Evolutionary conservation across 2,329 filamentous ascomycete genomes (phyloP).

Genomic region (Aspergillus chevalieri): DNA sequence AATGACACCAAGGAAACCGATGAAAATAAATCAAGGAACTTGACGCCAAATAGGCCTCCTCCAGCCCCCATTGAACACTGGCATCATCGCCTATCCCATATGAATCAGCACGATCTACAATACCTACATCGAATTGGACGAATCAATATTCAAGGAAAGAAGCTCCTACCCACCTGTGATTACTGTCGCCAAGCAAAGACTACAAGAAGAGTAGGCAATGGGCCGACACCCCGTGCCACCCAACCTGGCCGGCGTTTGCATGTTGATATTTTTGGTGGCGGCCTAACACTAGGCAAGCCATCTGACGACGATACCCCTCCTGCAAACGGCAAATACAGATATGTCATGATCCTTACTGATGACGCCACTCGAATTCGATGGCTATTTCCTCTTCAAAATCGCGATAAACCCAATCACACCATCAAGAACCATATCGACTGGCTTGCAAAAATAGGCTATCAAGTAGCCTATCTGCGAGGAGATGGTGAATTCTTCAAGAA

Average conservation of each 20-base stretch:
- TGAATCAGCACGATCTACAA: neutral
- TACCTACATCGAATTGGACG: neutral
- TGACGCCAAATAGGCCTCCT: neutral
- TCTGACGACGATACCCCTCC: neutral
- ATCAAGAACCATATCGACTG: neutral
- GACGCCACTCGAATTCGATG: neutral
- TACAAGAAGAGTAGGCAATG: neutral
- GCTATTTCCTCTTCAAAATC: neutral
- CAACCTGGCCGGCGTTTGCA: neutral
- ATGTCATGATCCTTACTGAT: neutral
- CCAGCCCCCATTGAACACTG: neutral
- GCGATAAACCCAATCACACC: neutral
- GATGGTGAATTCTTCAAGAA: neutral
- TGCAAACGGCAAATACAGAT: neutral
- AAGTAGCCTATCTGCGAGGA: neutral
- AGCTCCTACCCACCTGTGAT: neutral
- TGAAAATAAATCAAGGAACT: too few species aligned
- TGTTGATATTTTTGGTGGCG: neutral
- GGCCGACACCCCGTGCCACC: neutral
- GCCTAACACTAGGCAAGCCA: neutral
- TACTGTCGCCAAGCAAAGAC: neutral
- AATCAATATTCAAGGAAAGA: neutral
- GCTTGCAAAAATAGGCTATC: neutral
- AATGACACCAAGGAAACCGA: too few species aligned
- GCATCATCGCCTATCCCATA: neutral